Conservation (phyloP, 2,329 filamentous ascomycete species). For the Fusarium cyanostomum region DNA sequence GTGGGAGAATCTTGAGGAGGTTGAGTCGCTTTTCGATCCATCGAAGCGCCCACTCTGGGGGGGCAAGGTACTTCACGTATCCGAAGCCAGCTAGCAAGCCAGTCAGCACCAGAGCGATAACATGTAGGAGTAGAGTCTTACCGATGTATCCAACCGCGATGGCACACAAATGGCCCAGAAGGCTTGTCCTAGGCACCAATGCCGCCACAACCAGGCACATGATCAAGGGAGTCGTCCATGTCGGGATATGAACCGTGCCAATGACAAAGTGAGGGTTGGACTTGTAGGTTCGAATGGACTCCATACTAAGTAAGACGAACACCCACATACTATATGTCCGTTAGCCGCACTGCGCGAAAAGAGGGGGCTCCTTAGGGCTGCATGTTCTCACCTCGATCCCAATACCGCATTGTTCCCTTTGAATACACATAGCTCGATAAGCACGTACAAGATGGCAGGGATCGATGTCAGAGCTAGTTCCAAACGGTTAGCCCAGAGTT, state of each 20-base stretch:
- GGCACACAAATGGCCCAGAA: conserved; percentile 87
- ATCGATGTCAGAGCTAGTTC: conserved; percentile 79
- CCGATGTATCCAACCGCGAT: conserved; percentile 87
- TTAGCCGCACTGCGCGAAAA: neutral
- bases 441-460: conserved; percentile 81
- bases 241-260: conserved; percentile 76
- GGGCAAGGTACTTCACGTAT: conserved; percentile 88
- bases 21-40: conserved; percentile 92
- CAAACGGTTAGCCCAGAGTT: conserved; percentile 15
- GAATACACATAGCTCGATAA: conserved; percentile 79
- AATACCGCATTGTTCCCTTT: conserved; percentile 77
- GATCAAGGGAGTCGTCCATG: conserved; percentile 89
- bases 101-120: conserved; percentile 8
- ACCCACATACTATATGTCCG: conserved; percentile 78
- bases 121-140: conserved; percentile 54
- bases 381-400: conserved; percentile 76
- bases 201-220: conserved; percentile 78
- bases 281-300: conserved; percentile 86
- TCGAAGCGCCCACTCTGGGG: conserved; percentile 85
- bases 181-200: conserved; percentile 81
- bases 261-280: conserved; percentile 80
- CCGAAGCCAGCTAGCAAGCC: conserved; percentile 75
- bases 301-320: conserved; percentile 84
- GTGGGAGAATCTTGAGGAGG: conserved; percentile 81
- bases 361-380: no score